Conservation (phyloP, 2,329 filamentous ascomycete genomes). For the Blastomyces parvus region DNA sequence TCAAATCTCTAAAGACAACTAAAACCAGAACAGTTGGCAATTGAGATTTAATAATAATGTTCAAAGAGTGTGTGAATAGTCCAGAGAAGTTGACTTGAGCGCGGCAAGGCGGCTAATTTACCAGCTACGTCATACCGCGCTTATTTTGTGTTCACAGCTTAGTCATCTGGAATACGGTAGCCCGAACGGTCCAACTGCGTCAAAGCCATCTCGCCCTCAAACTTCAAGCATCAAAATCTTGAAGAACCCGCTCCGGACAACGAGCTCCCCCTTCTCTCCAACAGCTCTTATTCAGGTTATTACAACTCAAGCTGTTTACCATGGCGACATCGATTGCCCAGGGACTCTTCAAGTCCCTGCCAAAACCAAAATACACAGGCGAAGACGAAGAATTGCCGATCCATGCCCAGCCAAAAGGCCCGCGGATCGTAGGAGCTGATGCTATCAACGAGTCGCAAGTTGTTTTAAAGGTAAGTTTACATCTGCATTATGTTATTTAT, state of each 20-base stretch:
- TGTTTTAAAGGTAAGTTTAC: conserved; percentile 55
- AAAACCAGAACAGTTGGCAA: neutral
- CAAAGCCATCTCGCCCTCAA: neutral
- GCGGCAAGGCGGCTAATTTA: neutral
- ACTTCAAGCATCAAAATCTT: neutral
- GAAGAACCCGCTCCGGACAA: neutral
- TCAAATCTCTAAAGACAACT: neutral
- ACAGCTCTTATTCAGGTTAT: neutral
- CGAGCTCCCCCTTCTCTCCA: neutral
- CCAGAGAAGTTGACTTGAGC: neutral
- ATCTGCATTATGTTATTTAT: neutral
- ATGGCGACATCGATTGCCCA: conserved; percentile 52
- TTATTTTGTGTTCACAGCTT: neutral
- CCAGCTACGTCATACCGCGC: neutral
- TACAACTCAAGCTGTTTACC: neutral
- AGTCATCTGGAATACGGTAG: neutral
- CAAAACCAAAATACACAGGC: conserved; percentile 82
- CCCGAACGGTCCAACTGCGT: neutral
- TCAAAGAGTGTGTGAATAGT: neutral
- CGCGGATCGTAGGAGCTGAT: conserved; percentile 68
- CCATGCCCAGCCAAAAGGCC: conserved; percentile 65
- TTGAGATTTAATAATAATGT: neutral
- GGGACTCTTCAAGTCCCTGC: conserved; percentile 69
- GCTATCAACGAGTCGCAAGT: conserved; percentile 79
- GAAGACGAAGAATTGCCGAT: conserved; percentile 73